Base-by-base conservation (phyloP, 2,329 filamentous ascomycete genomes). In the Trichophyton simii region DNA sequence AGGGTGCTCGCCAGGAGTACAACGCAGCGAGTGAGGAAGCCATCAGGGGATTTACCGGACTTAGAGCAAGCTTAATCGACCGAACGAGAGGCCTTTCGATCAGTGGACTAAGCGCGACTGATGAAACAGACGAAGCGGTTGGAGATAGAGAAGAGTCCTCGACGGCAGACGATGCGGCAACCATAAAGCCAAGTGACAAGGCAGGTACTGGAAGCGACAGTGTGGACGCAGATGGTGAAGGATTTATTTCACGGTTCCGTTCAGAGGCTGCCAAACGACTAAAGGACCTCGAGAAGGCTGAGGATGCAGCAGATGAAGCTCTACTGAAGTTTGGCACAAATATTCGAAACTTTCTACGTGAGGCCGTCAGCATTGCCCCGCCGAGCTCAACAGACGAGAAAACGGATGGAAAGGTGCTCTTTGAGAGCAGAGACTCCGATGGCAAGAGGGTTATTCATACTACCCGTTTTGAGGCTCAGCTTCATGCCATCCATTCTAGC, bases 231-330 rank as follows among this genome's bases (percentile, higher is more conserved):
- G 69, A 70, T 25, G 82, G 81, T 5, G 80, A 83, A 61, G 77
- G 84, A 9, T 86, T 96, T 62, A 83, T 97, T 34, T 84, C 87
- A 3, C 83, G 88, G 52, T 83, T 97, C 72, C 84, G 85, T 62
- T 76, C 79, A 20, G 89, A 95, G 75, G 91, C 91, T 3, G 80
- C 88, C 28, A 91, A 90, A 75, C 84, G 90, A 57, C 78, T 97
- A 63, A 94, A 89, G 70, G 90, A 96, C 63, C 86, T 97, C 20
- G 89, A 96, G 71, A 84, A 85, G 67, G 94, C 92, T 11, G 94
- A 99, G 75, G 92, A 97, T 71, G 92, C 92, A 3, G 94, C 94
- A 6, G 94, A 99, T 72, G 94, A 97, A 73, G 94, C 94, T 0
- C 83, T 99, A 8, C 78, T 97, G 67, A 89, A 89, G 66, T 96